Evolutionary conservation across 352 stramenopile species (phyloP), one percentile per base, ranked within the genome.

Genomic region (Pilasporangium apinafurcum): DNA sequence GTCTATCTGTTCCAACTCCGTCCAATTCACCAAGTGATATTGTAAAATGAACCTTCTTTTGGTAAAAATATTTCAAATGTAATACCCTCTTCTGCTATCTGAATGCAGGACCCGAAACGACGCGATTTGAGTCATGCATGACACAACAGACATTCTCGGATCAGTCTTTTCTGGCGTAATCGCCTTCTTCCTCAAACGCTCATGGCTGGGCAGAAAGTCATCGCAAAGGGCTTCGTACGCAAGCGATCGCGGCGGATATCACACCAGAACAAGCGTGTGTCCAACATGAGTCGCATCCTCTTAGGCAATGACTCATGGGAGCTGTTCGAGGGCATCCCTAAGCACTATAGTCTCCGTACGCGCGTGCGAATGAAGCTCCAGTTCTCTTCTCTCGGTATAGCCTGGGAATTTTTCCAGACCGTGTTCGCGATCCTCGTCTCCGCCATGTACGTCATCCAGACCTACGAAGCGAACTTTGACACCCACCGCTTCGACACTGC

Each of bases 401-500:
- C 48, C 16, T 85, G 72, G 72, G 68, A 85, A 43, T 25, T 83
- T 33, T 79, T 69, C 48, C 72, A 85, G 56, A 85, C 68, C 5
- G 10, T 65, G 6, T 74, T 83, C 31, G 71, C 72, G 8, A 29
- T 86, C 4, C 24, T 79, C 14, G 72, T 68, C 10, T 85, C 67
- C 9, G 47, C 36, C 14, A 41, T 73, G 12, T 85, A 82, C 45
- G 68, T 83, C 26, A 18, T 67, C 8, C 61, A 81, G 37, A 83
- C 66, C 26, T 85, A 85, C 56, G 14, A 61, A 4, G 53, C 55
- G 10, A 33, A 49, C 1, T 21, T 52, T 8, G 18, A 59, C 22
- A 39, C 56, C 10, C 34, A 55, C 3, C 17, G 9, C 2, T 76
- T 85, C 35, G 72, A 85, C 37, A 30, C 63, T 14, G 39, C 49